phyloP scores from a whole-genome alignment of 768 basidiomycete genomes.

The Hirschioporus abietinus region DNA sequence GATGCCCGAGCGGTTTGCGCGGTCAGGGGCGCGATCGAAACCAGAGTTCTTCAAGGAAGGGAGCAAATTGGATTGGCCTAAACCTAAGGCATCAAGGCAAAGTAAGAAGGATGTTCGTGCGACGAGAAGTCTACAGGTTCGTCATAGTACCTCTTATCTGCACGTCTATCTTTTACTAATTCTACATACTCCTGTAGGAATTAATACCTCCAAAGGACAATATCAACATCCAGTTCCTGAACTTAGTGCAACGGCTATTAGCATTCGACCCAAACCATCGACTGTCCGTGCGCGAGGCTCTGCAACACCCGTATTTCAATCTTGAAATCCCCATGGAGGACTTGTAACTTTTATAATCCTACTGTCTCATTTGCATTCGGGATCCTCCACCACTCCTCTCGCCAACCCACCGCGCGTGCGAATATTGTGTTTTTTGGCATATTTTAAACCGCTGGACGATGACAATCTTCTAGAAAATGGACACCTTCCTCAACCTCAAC shows the following conservation, averaged over 20 bases:
- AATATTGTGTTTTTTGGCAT: conserved; percentile 1
- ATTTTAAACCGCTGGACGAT: background rate
- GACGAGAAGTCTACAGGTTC: conserved; percentile 70
- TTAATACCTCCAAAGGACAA: conserved; percentile 76
- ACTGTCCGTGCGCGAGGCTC: conserved; percentile 82
- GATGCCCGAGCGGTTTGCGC: conserved; percentile 85
- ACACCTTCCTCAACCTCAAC: background rate
- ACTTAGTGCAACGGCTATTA: conserved; percentile 82
- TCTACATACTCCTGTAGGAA: conserved; percentile 44
- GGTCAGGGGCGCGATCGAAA: conserved; percentile 70
- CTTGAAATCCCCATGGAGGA: conserved; percentile 42
- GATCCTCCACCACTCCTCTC: background rate
- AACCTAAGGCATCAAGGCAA: conserved; percentile 79
- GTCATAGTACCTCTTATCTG: conserved; percentile 19
- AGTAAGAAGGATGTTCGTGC: conserved; percentile 92
- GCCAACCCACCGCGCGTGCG: background rate
- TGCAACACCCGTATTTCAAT: conserved; percentile 83
- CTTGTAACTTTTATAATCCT: background rate
- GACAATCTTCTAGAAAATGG: background rate
- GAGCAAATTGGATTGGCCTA: conserved; percentile 86
- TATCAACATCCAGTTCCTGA: conserved; percentile 75
- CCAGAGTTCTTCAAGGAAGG: conserved; percentile 93
- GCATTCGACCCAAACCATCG: conserved; percentile 87
- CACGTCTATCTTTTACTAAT: conserved; percentile 5
- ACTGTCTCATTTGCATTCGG: background rate